Evolutionary conservation across 2,329 filamentous ascomycete genomes (phyloP).

Genomic region (Botrytis cinerea): DNA sequence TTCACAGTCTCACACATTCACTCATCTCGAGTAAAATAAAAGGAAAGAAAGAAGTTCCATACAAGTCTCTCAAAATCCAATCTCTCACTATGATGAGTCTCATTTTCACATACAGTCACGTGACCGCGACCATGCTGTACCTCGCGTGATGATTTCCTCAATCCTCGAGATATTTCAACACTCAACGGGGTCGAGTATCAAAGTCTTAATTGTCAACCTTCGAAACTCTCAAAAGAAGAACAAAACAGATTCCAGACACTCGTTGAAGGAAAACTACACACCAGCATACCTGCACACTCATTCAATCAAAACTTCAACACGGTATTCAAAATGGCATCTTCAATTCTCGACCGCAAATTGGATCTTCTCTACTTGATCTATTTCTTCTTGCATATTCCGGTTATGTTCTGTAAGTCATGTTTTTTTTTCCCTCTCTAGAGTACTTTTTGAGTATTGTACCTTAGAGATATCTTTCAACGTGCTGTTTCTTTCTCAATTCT

Average conservation of each 20-base stretch:
- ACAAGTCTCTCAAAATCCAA: background rate
- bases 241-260: too few relatives aligned
- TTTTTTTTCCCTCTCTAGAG: slow-evolving; percentile 8
- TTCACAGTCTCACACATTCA: background rate
- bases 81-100: background rate
- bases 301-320: background rate
- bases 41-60: background rate
- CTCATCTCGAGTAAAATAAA: background rate
- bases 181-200: background rate
- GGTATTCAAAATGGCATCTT: slow-evolving; percentile 33
- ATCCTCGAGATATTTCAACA: background rate
- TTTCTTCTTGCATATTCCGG: slow-evolving; percentile 61
- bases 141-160: background rate
- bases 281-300: accelerated
- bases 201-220: background rate
- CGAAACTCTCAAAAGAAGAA: background rate
- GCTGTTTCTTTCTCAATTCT: background rate
- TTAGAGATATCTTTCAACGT: background rate
- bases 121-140: background rate
- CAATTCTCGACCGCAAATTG: slow-evolving; percentile 39
- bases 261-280: too few relatives aligned
- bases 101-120: background rate
- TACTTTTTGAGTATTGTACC: background rate
- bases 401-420: slow-evolving; percentile 55
- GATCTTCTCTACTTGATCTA: slow-evolving; percentile 54